phyloP scores from a whole-genome alignment of 805 yeast species.

The Cephaloascus albidus region DNA sequence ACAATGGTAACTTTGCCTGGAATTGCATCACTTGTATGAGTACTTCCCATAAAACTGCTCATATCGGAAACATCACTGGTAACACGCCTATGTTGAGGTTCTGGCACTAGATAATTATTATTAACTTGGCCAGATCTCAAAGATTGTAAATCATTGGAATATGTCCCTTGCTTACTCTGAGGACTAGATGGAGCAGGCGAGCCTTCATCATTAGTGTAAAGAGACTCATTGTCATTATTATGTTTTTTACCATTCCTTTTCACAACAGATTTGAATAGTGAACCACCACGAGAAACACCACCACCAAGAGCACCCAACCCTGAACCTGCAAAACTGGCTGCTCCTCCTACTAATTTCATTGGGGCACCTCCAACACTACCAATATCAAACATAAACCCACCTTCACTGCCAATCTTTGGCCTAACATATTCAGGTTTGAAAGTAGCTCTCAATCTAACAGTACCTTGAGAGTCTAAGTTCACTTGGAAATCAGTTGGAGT shows the following conservation, averaged over 20 bases:
- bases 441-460: slow-evolving; percentile 38
- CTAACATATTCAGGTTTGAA: slow-evolving; percentile 61
- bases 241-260: slow-evolving; percentile 11
- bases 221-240: slow-evolving; percentile 4
- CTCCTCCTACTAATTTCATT: slow-evolving; percentile 35
- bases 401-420: slow-evolving; percentile 38
- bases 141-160: slow-evolving; percentile 22
- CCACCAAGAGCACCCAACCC: slow-evolving; percentile 37
- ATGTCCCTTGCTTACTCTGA: no score
- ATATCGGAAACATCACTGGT: slow-evolving; percentile 20
- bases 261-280: slow-evolving; percentile 14
- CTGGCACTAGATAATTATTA: slow-evolving; percentile 16
- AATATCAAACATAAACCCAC: slow-evolving; percentile 31
- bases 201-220: background rate
- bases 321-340: slow-evolving; percentile 25
- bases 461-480: slow-evolving; percentile 57
- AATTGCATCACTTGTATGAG: slow-evolving; percentile 24
- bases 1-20: slow-evolving; percentile 50
- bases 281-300: slow-evolving; percentile 39
- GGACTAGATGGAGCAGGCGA: background rate
- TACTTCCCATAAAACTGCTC: slow-evolving; percentile 24
- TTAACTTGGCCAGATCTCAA: slow-evolving; percentile 20
- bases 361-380: slow-evolving; percentile 34
- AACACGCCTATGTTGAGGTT: slow-evolving; percentile 16
- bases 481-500: slow-evolving; percentile 33